Base-by-base conservation (phyloP, 176 grass and related monocot species). In the Oropetium thomaeum region DNA sequence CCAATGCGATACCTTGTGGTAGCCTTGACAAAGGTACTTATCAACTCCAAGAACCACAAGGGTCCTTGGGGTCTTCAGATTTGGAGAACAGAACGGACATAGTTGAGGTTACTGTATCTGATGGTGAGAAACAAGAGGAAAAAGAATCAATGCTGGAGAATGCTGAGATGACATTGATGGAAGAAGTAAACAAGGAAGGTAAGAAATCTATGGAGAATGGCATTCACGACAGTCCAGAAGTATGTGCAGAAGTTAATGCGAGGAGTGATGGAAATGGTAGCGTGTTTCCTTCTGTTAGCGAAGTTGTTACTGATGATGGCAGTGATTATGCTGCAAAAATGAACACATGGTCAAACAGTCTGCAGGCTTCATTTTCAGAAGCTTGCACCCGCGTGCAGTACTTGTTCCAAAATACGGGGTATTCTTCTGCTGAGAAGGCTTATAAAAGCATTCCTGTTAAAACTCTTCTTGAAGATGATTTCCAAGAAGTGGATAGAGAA, bases 41-140 rank as follows among this genome's bases (percentile, higher is more conserved):
- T 69, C 78, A 73, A 55, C n/a, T 71, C 45, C 71, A 58, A 87
- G 67, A 86, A 62, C 33, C 57, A 75, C 61, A 81, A 40, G 78
- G 62, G 61, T 79, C 53, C 41, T 58, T 30, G 60, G 71, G 19
- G 59, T 33, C 80, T 65, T 49, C 29, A 49, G 68, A 83, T 74
- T 73, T 75, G 17, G 77, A 77, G 81, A 85, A 73, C 40, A 67
- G 20, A 49, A 69, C 52, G 40, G 74, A 67, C 8, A 23, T 15
- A 67, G 19, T 17, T 58, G 67, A 67, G 52, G 58, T 68, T 52
- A 70, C 64, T 39, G 16, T 53, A 73, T 69, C 65, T 35, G 45
- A 82, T 74, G 26, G 17, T 58, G 65, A 33, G 7, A 28, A 58
- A 76, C 72, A 75, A 33, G 61, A 81, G 67, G 25, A 51, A 79